Conservation (phyloP, 1,284 basidiomycete genomes). For the Moesziomyces sp. region DNA sequence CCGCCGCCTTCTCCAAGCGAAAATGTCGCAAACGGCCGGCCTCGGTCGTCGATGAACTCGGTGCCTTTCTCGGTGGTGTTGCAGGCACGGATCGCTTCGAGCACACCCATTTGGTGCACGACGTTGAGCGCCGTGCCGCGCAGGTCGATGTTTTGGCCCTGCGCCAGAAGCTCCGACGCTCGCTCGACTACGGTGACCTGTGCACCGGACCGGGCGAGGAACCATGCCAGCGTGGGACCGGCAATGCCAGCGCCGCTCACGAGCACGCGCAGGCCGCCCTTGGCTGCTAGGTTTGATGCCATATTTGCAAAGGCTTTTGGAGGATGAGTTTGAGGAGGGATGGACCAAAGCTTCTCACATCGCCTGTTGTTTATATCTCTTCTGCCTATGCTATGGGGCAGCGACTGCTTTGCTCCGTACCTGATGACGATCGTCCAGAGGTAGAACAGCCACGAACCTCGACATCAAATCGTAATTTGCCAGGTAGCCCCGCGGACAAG, state of each 20-base stretch:
- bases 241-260: constrained; percentile 68
- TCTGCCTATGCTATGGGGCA: too few relatives aligned
- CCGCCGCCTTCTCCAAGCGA: constrained; percentile 28
- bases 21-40: constrained; percentile 48
- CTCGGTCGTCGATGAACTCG: constrained; percentile 50
- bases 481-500: too few relatives aligned
- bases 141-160: constrained; percentile 68
- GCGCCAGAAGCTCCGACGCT: constrained; percentile 43
- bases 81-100: constrained; percentile 36
- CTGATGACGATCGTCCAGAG: too few relatives aligned
- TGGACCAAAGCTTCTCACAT: too few relatives aligned
- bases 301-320: too few relatives aligned
- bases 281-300: too few relatives aligned
- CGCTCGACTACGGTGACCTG: constrained; percentile 67
- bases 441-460: too few relatives aligned
- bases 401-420: too few relatives aligned
- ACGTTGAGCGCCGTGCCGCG: constrained; percentile 57
- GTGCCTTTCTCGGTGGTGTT: constrained; percentile 66
- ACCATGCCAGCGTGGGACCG: constrained; percentile 65
- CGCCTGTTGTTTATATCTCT: too few relatives aligned
- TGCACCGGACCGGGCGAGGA: constrained; percentile 55
- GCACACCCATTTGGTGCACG: constrained; percentile 64
- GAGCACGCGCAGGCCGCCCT: constrained; percentile 48
- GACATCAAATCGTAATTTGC: too few relatives aligned
- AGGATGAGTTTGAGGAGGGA: too few relatives aligned